Conservation (phyloP, 2,329 filamentous ascomycete species). For the Aureobasidium namibiae region DNA sequence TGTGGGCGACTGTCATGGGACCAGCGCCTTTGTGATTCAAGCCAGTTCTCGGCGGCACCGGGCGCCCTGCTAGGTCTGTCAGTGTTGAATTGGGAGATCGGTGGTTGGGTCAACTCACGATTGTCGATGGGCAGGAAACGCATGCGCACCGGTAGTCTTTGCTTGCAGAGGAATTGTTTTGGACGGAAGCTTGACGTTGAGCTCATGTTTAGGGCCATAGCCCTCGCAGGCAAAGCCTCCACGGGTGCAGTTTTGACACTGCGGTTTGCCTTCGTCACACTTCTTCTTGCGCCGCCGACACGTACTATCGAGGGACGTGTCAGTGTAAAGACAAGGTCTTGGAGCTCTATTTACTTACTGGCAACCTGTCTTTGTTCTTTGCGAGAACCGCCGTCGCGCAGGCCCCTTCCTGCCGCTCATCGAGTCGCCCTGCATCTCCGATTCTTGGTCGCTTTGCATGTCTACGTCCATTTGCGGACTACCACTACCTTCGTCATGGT, state of each 20-base stretch:
- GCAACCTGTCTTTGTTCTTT: slow-evolving; percentile 91
- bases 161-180: slow-evolving; percentile 7
- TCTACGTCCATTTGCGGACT: background rate
- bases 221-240: slow-evolving; percentile 88
- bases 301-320: slow-evolving; percentile 38
- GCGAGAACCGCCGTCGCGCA: slow-evolving; percentile 65
- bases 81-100: background rate
- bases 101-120: background rate
- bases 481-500: background rate
- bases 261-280: slow-evolving; percentile 87
- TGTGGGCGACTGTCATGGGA: background rate
- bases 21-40: background rate
- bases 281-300: slow-evolving; percentile 94
- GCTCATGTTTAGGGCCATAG: slow-evolving; percentile 49
- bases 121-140: background rate
- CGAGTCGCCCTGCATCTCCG: slow-evolving; percentile 2
- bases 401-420: background rate
- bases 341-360: slow-evolving; percentile 33
- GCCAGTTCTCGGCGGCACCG: background rate
- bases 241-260: slow-evolving; percentile 85
- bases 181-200: slow-evolving; percentile 1
- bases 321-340: background rate
- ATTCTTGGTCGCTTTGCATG: slow-evolving; percentile 2
- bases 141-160: background rate
- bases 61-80: background rate